Evolutionary conservation across 2,329 filamentous ascomycete genomes (phyloP).

Genomic region (Beauveria pseudobassiana): DNA sequence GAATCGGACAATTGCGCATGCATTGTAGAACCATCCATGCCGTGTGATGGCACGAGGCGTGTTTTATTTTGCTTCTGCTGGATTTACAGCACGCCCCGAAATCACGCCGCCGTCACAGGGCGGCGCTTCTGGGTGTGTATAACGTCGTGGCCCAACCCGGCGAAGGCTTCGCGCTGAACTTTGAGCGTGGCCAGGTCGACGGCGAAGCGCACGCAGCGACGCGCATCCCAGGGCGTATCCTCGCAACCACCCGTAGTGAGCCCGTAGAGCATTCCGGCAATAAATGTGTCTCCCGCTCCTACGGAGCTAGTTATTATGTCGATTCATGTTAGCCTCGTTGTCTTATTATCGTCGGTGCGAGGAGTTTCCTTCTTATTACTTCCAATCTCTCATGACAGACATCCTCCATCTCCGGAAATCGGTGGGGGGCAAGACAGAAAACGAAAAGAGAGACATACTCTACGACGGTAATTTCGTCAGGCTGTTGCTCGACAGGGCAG

Average conservation of each 20-base stretch:
- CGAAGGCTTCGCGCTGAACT: slow-evolving; percentile 60
- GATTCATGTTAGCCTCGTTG: slow-evolving; percentile 8
- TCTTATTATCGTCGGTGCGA: not conserved
- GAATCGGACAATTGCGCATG: not conserved
- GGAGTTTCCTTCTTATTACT: not conserved
- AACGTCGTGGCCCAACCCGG: slow-evolving; percentile 34
- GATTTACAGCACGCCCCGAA: too few relatives aligned
- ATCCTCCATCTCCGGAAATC: not conserved
- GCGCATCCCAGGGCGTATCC: slow-evolving; percentile 35
- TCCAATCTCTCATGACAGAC: not conserved
- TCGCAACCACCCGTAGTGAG: slow-evolving; percentile 31
- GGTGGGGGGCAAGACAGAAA: not conserved
- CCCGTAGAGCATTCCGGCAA: slow-evolving; percentile 61
- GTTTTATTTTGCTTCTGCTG: not conserved
- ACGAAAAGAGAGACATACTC: slow-evolving; percentile 38
- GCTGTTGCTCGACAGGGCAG: slow-evolving; percentile 33
- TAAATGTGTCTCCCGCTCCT: slow-evolving; percentile 70
- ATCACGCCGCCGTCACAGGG: not conserved
- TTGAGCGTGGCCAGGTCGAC: slow-evolving; percentile 62
- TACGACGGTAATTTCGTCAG: slow-evolving; percentile 38
- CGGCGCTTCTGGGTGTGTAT: not conserved
- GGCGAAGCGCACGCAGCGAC: slow-evolving; percentile 49
- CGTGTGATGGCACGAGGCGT: not conserved
- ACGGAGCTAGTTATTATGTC: slow-evolving; percentile 45
- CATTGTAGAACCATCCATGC: not conserved